Evolutionary conservation across 257 asterid species (phyloP), one percentile per base, ranked within the genome.

Genomic region (Gardenia jasminoides): DNA sequence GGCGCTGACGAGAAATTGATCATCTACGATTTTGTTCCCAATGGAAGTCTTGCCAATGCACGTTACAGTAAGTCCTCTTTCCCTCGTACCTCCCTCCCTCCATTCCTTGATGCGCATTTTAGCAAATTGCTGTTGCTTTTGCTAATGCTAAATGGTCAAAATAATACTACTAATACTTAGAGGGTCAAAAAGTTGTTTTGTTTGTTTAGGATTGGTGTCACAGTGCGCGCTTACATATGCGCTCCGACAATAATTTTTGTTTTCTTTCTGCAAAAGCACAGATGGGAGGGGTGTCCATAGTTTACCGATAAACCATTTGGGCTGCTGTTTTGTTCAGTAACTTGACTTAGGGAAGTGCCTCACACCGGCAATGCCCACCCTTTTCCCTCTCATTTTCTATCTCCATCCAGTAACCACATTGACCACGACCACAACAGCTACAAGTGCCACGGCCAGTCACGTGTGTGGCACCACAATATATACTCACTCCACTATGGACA

Each of bases 1-100:
- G 99, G 97, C 3, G 72, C 85, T 1, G 97, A 96, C 24, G 99
- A 96, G 87, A 96, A 96, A 81, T 89, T 96, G 74, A 90, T 96
- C 79, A 93, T 96, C 85, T 96, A 96, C 22, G 99, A 96, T 74
- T 96, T 93, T 39, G 97, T 92, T 48, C 97, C 99, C 6, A 93
- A 96, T 75, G 97, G 94, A 8, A 96, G 97, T 88, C 94, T 96
- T n/a, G 95, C 99, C 44, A 91, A 85, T 77, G 93, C 94, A 0
- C 97, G 98, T 80, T 82, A 86, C 92, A 89, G 99, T 96, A 85
- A 93, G 97, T 89, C 62, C 69, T 36, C 80, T 74, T 70, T 80
- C 73, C 33, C 70, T 73, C 8, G 26, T 17, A 7, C 15, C 0
- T 44, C 2, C 26, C 11, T 43, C n/a, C n/a, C n/a, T n/a, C n/a